phyloP scores from a whole-genome alignment of 768 basidiomycete genomes.

The Melanogaster broomeanus region DNA sequence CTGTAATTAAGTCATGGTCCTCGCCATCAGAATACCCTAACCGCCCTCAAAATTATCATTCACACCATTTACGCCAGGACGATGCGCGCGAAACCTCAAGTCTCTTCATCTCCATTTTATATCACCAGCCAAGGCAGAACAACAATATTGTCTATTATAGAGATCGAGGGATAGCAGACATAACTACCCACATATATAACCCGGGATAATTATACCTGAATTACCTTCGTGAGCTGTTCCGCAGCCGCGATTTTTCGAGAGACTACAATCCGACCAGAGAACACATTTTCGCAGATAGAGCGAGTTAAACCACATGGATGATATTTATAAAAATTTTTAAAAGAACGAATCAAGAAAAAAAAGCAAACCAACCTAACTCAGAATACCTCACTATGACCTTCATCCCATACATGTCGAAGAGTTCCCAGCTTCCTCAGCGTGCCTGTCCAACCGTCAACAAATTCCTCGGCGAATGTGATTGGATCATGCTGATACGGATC shows the following conservation, averaged over 20 bases:
- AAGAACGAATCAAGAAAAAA: too few relatives aligned
- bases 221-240: constrained; percentile 84
- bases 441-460: constrained; percentile 83
- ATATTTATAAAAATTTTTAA: too few relatives aligned
- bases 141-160: constrained; percentile 91
- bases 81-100: constrained; percentile 3
- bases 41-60: constrained; percentile 18
- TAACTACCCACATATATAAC: too few relatives aligned
- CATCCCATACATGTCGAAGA: constrained; percentile 70
- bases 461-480: constrained; percentile 87
- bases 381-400: constrained; percentile 78
- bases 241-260: constrained; percentile 88
- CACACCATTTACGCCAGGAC: too few relatives aligned
- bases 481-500: constrained; percentile 72
- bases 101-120: constrained; percentile 45
- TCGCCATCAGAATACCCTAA: constrained; percentile 30
- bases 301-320: too few relatives aligned
- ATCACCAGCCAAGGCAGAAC: constrained; percentile 85
- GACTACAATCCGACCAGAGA: constrained; percentile 60
- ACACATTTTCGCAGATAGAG: too few relatives aligned
- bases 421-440: constrained; percentile 61
- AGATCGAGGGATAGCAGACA: too few relatives aligned
- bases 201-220: constrained; percentile 94
- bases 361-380: too few relatives aligned
- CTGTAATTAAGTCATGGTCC: constrained; percentile 29